A percentile compares a stretch with the other conserved stretches of the same genome.
These are phyloP conservation scores for Gentiana dahurica DNA, from an alignment of 257 asterid genomes.

Conservation along the genomic window DNA sequence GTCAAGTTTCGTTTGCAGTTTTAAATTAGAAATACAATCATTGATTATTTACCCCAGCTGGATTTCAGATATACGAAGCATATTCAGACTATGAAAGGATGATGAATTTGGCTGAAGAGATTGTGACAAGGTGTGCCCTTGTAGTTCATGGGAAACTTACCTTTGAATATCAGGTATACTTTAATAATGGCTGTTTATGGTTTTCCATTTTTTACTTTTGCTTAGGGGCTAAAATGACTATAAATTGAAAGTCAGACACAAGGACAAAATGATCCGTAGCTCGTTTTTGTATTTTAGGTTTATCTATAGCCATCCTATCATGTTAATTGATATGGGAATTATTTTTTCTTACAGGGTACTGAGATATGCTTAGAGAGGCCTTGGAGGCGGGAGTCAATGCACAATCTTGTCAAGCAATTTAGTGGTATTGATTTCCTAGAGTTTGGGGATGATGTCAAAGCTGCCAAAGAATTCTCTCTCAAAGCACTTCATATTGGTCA, in stretches of 20 bases:
- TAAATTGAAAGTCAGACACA: no score
- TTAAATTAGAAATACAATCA: not conserved
- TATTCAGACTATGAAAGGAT: constrained; percentile 92
- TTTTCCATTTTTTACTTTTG: not conserved
- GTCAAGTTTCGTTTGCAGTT: not conserved
- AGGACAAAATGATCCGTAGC: no score
- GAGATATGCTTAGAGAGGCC: constrained; percentile 90
- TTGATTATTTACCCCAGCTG: constrained; percentile 3
- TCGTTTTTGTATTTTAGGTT: no score
- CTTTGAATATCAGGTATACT: constrained; percentile 75
- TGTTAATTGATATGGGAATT: constrained; percentile 1
- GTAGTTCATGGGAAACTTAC: constrained; percentile 74
- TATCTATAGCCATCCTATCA: not conserved
- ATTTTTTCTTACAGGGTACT: constrained; percentile 41
- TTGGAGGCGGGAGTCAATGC: constrained; percentile 98
- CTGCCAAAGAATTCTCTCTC: constrained; percentile 54
- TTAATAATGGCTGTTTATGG: not conserved
- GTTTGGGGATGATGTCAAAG: constrained; percentile 49
- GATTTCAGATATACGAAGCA: constrained; percentile 84
- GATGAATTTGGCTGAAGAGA: constrained; percentile 95
- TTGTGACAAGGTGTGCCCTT: constrained; percentile 73
- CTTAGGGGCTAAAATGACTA: no score
- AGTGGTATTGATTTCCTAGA: constrained; percentile 61
- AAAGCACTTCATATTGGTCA: constrained; percentile 25
- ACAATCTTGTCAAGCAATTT: constrained; percentile 85